Percentiles rank a stretch among this genome's conserved stretches.
Conservation (phyloP, 2,329 filamentous ascomycete species). For the Sclerotinia minor region DNA sequence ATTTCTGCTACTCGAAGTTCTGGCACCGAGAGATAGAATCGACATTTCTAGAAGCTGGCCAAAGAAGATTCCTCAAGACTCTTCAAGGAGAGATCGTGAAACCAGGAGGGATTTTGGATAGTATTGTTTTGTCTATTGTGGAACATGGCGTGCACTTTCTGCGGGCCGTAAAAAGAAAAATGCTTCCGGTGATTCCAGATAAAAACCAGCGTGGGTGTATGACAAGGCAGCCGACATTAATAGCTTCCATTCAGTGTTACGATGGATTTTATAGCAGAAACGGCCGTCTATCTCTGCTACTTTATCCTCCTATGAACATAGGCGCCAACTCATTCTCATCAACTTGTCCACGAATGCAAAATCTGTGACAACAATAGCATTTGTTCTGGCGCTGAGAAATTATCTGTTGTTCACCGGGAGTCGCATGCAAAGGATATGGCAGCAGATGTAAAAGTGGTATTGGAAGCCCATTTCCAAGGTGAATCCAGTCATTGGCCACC, state of each 20-base stretch:
- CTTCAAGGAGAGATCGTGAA: conserved; percentile 16
- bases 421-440: neutral
- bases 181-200: neutral
- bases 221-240: neutral
- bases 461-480: neutral
- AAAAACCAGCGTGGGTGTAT: neutral
- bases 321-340: neutral
- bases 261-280: neutral
- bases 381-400: neutral
- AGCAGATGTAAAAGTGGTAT: neutral
- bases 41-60: conserved; percentile 93
- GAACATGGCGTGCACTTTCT: neutral
- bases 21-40: conserved; percentile 80
- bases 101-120: neutral
- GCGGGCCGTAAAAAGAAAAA: neutral
- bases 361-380: neutral
- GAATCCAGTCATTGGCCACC: no score
- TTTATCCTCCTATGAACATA: neutral
- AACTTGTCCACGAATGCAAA: neutral
- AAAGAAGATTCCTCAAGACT: conserved; percentile 55
- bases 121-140: neutral
- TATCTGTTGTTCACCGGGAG: neutral
- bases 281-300: neutral
- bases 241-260: neutral
- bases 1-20: conserved; percentile 84